phyloP scores from a whole-genome alignment of 2,329 filamentous ascomycete species.

The Fonsecaea erecta region DNA sequence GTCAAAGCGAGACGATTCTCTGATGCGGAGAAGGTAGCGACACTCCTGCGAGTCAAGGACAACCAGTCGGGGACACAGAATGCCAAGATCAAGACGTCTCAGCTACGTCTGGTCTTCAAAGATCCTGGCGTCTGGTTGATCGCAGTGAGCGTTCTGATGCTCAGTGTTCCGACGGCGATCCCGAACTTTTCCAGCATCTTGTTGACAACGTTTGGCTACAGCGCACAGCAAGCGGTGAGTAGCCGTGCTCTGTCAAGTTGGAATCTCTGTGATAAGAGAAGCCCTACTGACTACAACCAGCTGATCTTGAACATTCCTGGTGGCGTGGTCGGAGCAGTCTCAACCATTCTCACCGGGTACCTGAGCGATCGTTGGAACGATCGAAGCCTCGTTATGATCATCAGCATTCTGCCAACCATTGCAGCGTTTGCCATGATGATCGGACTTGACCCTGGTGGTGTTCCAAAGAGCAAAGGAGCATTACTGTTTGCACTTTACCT shows the following conservation, averaged over 20 bases:
- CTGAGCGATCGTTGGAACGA: slow-evolving; percentile 47
- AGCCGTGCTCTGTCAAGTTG: not conserved
- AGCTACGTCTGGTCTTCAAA: slow-evolving; percentile 52
- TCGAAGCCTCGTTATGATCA: slow-evolving; percentile 50
- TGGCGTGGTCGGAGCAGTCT: slow-evolving; percentile 51
- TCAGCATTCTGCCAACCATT: slow-evolving; percentile 54
- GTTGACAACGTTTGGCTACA: slow-evolving; percentile 52
- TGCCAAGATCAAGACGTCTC: slow-evolving; percentile 54
- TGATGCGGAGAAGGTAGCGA: slow-evolving; percentile 46
- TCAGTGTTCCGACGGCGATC: slow-evolving; percentile 37
- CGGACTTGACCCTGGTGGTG: slow-evolving; percentile 37
- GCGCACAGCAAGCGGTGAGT: slow-evolving; percentile 44
- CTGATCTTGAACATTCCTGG: slow-evolving; percentile 53
- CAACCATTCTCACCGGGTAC: slow-evolving; percentile 48
- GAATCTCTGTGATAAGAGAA: not conserved
- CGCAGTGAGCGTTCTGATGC: slow-evolving; percentile 26
- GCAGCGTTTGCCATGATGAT: slow-evolving; percentile 47
- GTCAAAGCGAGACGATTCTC: slow-evolving; percentile 47
- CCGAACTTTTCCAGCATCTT: slow-evolving; percentile 52
- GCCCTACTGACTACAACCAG: not conserved
- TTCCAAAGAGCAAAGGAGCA: slow-evolving; percentile 48
- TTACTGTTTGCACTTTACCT: slow-evolving; percentile 52
- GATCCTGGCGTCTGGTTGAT: slow-evolving; percentile 59
- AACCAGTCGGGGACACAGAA: slow-evolving; percentile 59
- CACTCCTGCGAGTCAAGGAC: slow-evolving; percentile 51